Conservation (phyloP, 73 alveolate genomes). For the Vitrella brassicaformis region DNA sequence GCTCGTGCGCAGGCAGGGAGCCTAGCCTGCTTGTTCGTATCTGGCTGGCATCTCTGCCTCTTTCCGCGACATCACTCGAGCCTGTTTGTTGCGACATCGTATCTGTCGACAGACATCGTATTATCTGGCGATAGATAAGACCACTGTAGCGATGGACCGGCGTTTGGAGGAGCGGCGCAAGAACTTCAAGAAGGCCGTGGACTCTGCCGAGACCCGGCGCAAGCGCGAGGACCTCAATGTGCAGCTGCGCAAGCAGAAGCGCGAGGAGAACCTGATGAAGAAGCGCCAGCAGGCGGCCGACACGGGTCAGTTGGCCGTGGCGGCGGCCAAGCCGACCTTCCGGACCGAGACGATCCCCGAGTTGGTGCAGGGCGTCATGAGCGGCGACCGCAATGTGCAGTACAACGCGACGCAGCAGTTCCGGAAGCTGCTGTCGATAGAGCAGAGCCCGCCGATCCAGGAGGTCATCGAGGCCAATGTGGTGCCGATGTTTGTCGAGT, state of each 20-base stretch:
- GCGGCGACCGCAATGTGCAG: conserved; percentile 18
- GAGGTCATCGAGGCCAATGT: conserved; percentile 73
- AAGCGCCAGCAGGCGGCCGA: not conserved
- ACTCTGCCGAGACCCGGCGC: conserved; percentile 56
- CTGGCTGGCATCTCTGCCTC: too few species aligned
- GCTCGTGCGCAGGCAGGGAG: too few species aligned
- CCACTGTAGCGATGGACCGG: too few species aligned
- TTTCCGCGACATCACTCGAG: too few species aligned
- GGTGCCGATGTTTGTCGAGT: conserved; percentile 66
- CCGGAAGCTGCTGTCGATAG: conserved; percentile 75
- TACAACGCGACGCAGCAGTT: conserved; percentile 67
- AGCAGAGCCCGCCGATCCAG: conserved; percentile 74
- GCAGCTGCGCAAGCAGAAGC: conserved; percentile 39
- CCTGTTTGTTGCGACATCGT: too few species aligned
- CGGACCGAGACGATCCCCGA: conserved; percentile 24
- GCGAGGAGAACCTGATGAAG: not conserved
- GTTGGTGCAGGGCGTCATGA: conserved; percentile 15
- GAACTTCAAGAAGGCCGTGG: conserved; percentile 44
- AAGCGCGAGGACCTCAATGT: conserved; percentile 55
- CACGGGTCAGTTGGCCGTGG: conserved; percentile 4
- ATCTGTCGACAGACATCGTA: too few species aligned
- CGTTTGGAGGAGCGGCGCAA: too few species aligned
- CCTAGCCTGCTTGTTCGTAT: too few species aligned
- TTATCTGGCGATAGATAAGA: too few species aligned
- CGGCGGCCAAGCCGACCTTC: not conserved